Evolutionary conservation across 2,329 filamentous ascomycete genomes (phyloP).

Genomic region (Fusarium sambucinum): DNA sequence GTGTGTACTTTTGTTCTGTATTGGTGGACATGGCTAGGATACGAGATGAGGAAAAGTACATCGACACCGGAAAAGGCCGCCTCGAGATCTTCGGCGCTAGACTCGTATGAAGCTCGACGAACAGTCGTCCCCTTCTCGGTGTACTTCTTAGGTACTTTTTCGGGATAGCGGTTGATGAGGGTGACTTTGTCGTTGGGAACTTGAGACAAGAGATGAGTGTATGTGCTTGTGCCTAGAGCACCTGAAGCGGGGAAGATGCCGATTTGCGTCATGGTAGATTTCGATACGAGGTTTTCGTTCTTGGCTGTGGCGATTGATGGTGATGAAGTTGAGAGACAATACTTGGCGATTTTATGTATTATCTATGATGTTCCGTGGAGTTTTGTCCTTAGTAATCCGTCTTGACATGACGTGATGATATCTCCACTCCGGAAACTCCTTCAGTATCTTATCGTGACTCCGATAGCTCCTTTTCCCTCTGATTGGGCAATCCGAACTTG

Average conservation of each 20-base stretch:
- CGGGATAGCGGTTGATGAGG: slow-evolving; percentile 26
- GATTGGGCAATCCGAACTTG: background rate
- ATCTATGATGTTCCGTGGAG: slow-evolving; percentile 10
- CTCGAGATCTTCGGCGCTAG: slow-evolving; percentile 5
- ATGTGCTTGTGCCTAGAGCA: slow-evolving; percentile 34
- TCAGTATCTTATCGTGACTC: background rate
- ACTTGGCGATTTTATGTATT: background rate
- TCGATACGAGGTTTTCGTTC: background rate
- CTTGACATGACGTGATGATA: slow-evolving; percentile 24
- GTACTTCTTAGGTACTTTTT: slow-evolving; percentile 19
- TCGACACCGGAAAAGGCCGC: slow-evolving; percentile 6
- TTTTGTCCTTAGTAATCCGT: slow-evolving; percentile 17
- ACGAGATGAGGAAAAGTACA: slow-evolving; percentile 33
- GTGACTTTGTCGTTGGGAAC: slow-evolving; percentile 27
- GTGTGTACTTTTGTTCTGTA: slow-evolving; percentile 23
- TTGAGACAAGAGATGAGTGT: slow-evolving; percentile 20
- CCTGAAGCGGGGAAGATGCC: slow-evolving; percentile 42
- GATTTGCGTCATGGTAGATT: slow-evolving; percentile 19
- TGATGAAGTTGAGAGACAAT: background rate
- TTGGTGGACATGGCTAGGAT: slow-evolving; percentile 35
- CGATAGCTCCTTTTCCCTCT: background rate
- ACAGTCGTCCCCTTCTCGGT: background rate
- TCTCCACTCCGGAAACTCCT: background rate
- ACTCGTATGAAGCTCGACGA: slow-evolving; percentile 34
- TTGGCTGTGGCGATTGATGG: background rate